Evolutionary conservation across 2,329 filamentous ascomycete species (phyloP).

Genomic region (Phoma herbarum): DNA sequence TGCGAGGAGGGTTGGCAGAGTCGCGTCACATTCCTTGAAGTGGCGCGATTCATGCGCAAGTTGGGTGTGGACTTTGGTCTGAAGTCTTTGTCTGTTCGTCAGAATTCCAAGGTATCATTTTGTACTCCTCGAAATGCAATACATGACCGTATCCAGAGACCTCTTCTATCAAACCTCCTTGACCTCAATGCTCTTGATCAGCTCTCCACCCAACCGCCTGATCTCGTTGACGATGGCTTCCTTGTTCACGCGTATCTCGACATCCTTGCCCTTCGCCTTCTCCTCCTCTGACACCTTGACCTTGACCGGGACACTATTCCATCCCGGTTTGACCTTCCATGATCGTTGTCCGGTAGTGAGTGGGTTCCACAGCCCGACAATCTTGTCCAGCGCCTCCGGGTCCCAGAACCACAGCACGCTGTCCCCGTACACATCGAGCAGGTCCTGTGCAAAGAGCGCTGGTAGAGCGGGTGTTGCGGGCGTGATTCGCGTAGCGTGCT

Average conservation of each 20-base stretch:
- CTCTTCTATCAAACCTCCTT: constrained; percentile 12
- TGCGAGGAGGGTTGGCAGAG: too few relatives aligned
- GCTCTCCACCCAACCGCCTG: constrained; percentile 64
- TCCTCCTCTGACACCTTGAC: constrained; percentile 49
- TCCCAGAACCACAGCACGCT: constrained; percentile 84
- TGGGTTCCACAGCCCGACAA: constrained; percentile 74
- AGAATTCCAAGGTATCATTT: constrained; percentile 1
- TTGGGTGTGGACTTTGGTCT: too few relatives aligned
- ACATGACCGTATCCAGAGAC: not conserved
- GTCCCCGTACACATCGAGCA: constrained; percentile 72
- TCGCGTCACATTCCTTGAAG: too few relatives aligned
- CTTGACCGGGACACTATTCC: constrained; percentile 67
- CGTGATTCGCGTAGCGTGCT: constrained; percentile 39
- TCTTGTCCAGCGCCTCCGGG: constrained; percentile 62
- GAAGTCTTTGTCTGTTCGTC: too few relatives aligned
- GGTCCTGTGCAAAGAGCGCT: constrained; percentile 70
- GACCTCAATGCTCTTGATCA: constrained; percentile 61
- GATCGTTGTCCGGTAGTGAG: constrained; percentile 58
- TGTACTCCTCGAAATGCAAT: not conserved
- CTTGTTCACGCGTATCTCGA: constrained; percentile 70
- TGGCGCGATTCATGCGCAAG: too few relatives aligned
- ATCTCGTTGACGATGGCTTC: constrained; percentile 76
- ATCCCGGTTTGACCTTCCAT: constrained; percentile 76
- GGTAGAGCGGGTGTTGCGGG: constrained; percentile 66
- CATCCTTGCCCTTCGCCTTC: constrained; percentile 41